Base-by-base conservation (phyloP, 2,329 filamentous ascomycete genomes). In the Colletotrichum sp. region DNA sequence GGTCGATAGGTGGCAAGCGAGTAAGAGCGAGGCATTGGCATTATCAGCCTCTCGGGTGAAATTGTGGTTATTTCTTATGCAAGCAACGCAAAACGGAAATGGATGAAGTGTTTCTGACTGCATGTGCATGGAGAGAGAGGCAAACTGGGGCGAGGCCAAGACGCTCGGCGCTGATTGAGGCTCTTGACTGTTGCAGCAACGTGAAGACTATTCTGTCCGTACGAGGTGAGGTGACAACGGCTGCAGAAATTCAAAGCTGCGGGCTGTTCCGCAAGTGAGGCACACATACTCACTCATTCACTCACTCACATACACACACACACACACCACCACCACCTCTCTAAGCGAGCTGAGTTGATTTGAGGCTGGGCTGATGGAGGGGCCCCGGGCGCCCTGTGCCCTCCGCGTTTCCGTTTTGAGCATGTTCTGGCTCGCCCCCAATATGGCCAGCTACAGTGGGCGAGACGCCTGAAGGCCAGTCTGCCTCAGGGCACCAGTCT, bases 381-480 rank as follows among this genome's bases (percentile, higher is more conserved):
- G 43, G 39, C 39, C 39, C 18, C 39, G 39, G 63, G 34, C 26
- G 52, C 70, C 28, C 24, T 30, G 18, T 71, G 63, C 32, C 26
- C 52, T 60, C 34, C n/a, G 52, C 55, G 21, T 68, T 67, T 55
- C 64, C 52, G 55, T 48, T 28, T 72, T 24, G 64, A 61, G 36
- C 10, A 55, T 64, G 16, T 32, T 64, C 32, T 24, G 32, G 32
- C 18, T 48, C 10, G 32, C 60, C 55, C 36, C 55, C 16, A 28
- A 21, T 48, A 15, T 57, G 71, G 71, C 65, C 64, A 69, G 66
- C 59, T 71, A 71, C 72, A 71, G 59, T 48, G 59, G 60, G 67
- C 72, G 72, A 71, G 34, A 71, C 72, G 67, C 60, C 60, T 74
- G 48, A 26, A 28, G 26, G 52, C 52, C 68, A 28, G 30, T 36